Evolutionary conservation across 2,329 filamentous ascomycete species (phyloP).

Genomic region (Rhynchosporium graminicola): DNA sequence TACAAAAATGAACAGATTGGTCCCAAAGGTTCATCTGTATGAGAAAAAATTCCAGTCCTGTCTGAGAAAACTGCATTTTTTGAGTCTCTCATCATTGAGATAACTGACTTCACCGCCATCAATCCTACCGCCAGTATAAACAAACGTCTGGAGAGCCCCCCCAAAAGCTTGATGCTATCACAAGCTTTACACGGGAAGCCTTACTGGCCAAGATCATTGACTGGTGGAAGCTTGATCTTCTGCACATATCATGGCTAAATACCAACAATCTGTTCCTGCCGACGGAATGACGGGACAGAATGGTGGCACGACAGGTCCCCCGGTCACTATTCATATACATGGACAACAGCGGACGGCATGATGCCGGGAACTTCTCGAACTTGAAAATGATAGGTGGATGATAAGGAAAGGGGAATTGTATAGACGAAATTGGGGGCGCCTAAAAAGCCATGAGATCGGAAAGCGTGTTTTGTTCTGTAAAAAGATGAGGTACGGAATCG

Average conservation of each 20-base stretch:
- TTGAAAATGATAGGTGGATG: conserved; percentile 6
- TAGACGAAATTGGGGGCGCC: neutral
- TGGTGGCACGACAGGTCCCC: conserved; percentile 14
- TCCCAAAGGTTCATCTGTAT: too few relatives aligned
- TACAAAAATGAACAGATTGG: too few relatives aligned
- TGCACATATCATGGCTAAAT: conserved; percentile 17
- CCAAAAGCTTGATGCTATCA: neutral
- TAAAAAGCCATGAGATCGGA: conserved; percentile 3
- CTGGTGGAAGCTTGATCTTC: neutral
- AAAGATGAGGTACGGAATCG: neutral
- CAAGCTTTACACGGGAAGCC: neutral
- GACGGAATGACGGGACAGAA: conserved; percentile 28
- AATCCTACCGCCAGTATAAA: too few relatives aligned
- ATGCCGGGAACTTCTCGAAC: neutral
- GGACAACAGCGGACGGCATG: neutral
- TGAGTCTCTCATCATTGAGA: too few relatives aligned
- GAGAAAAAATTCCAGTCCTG: too few relatives aligned
- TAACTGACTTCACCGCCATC: too few relatives aligned
- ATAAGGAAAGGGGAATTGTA: conserved; percentile 8
- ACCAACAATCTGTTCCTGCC: conserved; percentile 10
- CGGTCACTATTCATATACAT: conserved; percentile 5
- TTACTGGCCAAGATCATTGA: neutral
- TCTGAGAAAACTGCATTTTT: too few relatives aligned
- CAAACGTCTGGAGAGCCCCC: neutral
- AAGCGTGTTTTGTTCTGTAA: neutral